Evolutionary conservation across 2,329 filamentous ascomycete species (phyloP).

Genomic region (Ceratocystis lukuohia): DNA sequence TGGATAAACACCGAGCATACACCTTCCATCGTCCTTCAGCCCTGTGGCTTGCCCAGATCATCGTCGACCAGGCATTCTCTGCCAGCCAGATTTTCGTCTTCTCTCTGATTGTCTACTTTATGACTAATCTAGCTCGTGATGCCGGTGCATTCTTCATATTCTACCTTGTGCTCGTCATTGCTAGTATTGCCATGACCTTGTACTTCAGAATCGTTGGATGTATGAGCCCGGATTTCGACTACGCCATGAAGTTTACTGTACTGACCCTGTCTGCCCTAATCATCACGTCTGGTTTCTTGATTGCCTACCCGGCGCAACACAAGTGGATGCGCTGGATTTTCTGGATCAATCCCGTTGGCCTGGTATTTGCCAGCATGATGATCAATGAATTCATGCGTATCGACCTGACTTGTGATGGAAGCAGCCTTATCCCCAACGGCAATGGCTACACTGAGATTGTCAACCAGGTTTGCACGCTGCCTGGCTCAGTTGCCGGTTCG

Average conservation of each 20-base stretch:
- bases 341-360: constrained; percentile 60
- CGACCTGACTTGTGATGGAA: constrained; percentile 52
- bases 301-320: constrained; percentile 62
- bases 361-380: constrained; percentile 69
- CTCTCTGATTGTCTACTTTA: constrained; percentile 65
- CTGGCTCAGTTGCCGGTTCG: constrained; percentile 56
- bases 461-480: constrained; percentile 68
- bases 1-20: constrained; percentile 75
- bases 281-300: constrained; percentile 68
- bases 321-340: constrained; percentile 71
- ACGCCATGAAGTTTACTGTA: constrained; percentile 70
- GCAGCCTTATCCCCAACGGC: constrained; percentile 58
- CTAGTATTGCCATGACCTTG: constrained; percentile 60
- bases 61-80: constrained; percentile 62
- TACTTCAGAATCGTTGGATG: constrained; percentile 67
- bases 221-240: constrained; percentile 67
- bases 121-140: constrained; percentile 55
- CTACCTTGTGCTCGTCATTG: constrained; percentile 54
- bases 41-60: constrained; percentile 70
- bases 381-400: constrained; percentile 68
- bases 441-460: constrained; percentile 55
- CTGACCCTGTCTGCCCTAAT: constrained; percentile 72
- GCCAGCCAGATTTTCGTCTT: constrained; percentile 59
- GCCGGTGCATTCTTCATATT: constrained; percentile 68
- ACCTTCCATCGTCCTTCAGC: constrained; percentile 73